These are phyloP conservation scores for Laburnicola sp. DNA, from an alignment of 2,329 filamentous ascomycete species.

Conservation along the genomic window DNA sequence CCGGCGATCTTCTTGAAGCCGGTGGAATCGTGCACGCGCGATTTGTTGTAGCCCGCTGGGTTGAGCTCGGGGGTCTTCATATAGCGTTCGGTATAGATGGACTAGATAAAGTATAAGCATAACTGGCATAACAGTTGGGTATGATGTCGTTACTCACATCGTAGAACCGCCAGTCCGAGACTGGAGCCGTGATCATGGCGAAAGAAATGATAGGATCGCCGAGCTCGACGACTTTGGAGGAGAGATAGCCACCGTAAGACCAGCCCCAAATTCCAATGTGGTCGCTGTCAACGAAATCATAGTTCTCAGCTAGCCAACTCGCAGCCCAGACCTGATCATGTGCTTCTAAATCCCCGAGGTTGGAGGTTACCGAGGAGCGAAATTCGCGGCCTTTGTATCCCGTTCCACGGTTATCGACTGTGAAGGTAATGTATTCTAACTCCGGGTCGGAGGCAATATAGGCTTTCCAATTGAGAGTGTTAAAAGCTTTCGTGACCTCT, in stretches of 20 bases:
- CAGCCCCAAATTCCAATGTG: slow-evolving; percentile 70
- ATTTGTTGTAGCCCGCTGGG: slow-evolving; percentile 61
- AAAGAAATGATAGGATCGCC: slow-evolving; percentile 64
- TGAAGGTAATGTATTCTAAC: slow-evolving; percentile 68
- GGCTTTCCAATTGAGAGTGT: slow-evolving; percentile 59
- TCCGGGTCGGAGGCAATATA: slow-evolving; percentile 70
- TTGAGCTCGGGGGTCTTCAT: slow-evolving; percentile 67
- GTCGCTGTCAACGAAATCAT: slow-evolving; percentile 58
- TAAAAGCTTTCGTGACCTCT: slow-evolving; percentile 61
- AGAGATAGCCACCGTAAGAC: slow-evolving; percentile 69
- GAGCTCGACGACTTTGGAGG: slow-evolving; percentile 66
- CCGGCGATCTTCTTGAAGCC: slow-evolving; percentile 67
- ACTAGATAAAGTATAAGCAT: slow-evolving; percentile 23
- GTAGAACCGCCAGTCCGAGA: slow-evolving; percentile 71
- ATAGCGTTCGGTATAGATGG: slow-evolving; percentile 72
- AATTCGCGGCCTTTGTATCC: slow-evolving; percentile 66
- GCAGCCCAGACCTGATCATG: slow-evolving; percentile 71
- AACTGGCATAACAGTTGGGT: no score
- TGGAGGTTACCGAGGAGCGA: slow-evolving; percentile 60
- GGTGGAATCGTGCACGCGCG: slow-evolving; percentile 59
- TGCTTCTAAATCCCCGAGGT: slow-evolving; percentile 66
- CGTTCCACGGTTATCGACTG: slow-evolving; percentile 69
- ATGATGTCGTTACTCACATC: slow-evolving; percentile 43
- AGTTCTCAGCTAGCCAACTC: slow-evolving; percentile 55
- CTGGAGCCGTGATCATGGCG: slow-evolving; percentile 66